Base-by-base conservation (phyloP, 305 asterid genomes). In the Fraxinus platypoda region DNA sequence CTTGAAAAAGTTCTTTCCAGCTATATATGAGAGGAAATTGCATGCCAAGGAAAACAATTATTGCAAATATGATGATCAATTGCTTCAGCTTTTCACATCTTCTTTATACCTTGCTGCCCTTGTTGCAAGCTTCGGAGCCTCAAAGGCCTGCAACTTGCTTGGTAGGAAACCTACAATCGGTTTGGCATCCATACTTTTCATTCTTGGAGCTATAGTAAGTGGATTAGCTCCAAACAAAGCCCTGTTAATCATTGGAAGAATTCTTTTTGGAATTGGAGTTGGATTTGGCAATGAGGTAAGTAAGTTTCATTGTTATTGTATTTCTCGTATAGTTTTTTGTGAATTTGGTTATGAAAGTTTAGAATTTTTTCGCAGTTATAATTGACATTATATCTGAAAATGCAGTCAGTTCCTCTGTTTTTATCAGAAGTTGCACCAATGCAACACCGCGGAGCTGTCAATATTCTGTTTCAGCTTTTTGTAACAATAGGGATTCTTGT, bases 391-490 rank as follows among this genome's bases (percentile, higher is more conserved):
- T 30, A 28, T 70, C 4, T 30, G 75, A 4, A 28, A 28, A 25
- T 70, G 84, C 92, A 93, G 97, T 89, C 97, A 2, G 97, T 92
- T 26, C 97, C 97, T 0, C 74, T 92, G 30, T 93, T 92, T 82
- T 74, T 93, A 75, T 89, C 97, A 75, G 97, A 92, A 80, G 85
- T 92, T 5, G 97, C 97, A 19, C 97, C 94, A 0, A 79, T 86
- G 0, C 92, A 92, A 13, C 92, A 87, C 23, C 82, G 97, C 9
- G 97, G 97, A n/a, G 97, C 94, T 0, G 93, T 93, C 33, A 93
- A 91, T 88, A 89, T 91, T 77, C 91, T 92, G 33, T 93, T 92
- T 89, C 97, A 93, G 79, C 92, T 93, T 38, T 91, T 92, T 71
- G 87, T 93, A 0, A 93, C 97, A 41, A 87, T 93, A 17, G 97